These are phyloP conservation scores for Phialemoniopsis sp. DNA, from an alignment of 2,329 filamentous ascomycete genomes.

Conservation along the genomic window DNA sequence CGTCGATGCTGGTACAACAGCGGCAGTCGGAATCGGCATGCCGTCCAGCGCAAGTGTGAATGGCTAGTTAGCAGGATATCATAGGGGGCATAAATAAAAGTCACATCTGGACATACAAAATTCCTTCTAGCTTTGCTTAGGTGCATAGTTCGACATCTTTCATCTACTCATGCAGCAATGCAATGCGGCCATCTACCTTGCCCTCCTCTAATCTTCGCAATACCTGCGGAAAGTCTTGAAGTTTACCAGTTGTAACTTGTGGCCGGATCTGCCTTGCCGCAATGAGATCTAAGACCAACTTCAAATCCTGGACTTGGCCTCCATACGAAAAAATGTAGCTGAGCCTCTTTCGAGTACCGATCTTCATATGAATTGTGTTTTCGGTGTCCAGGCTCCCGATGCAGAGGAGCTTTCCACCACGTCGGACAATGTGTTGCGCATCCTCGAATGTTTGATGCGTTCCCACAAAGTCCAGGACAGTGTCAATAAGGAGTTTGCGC, in stretches of 20 bases:
- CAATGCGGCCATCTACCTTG: slow-evolving; percentile 20
- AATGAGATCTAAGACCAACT: slow-evolving; percentile 28
- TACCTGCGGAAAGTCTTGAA: slow-evolving; percentile 25
- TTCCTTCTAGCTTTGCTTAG: too few relatives aligned
- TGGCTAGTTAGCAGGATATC: background rate
- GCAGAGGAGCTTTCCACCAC: slow-evolving; percentile 30
- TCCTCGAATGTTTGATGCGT: slow-evolving; percentile 29
- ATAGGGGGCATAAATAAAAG: background rate
- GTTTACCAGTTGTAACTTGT: slow-evolving; percentile 22
- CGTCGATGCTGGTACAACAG: slow-evolving; percentile 36
- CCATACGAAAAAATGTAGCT: slow-evolving; percentile 37
- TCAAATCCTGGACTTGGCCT: slow-evolving; percentile 32
- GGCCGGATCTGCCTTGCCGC: slow-evolving; percentile 24
- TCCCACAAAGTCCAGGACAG: slow-evolving; percentile 26
- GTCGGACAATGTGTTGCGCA: slow-evolving; percentile 26
- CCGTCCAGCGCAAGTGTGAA: slow-evolving; percentile 5
- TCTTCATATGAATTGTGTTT: slow-evolving; percentile 38
- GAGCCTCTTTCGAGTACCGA: slow-evolving; percentile 34
- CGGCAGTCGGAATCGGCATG: slow-evolving; percentile 8
- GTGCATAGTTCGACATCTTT: too few relatives aligned
- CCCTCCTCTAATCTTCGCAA: slow-evolving; percentile 27
- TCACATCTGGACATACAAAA: too few relatives aligned
- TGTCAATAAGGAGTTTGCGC: slow-evolving; percentile 18
- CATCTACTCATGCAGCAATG: slow-evolving; percentile 9
- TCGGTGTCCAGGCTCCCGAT: slow-evolving; percentile 31